Base-by-base conservation (phyloP, 1,284 basidiomycete species). In the Cutaneotrichosporon sp. region DNA sequence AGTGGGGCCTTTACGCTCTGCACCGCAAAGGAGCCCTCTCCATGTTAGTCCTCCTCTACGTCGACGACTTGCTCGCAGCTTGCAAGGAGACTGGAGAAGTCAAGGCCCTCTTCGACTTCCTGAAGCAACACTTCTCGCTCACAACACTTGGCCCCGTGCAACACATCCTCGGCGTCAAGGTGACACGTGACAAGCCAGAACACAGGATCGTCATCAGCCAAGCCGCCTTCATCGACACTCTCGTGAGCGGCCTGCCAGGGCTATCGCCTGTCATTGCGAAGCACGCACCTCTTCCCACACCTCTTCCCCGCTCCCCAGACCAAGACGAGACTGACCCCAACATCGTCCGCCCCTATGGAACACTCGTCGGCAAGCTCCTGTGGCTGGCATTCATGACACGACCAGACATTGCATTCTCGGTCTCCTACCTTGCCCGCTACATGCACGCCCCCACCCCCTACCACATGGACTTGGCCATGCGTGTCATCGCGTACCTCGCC, bases 1-100 rank as follows among this genome's bases (percentile, higher is more conserved):
- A 84, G 34, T 72, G n/a, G 58, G 83, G 83, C 56, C 66, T 83
- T 2, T 82, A 82, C 63, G 56, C 62, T n/a, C 42, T 62, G 18
- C 21, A 40, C 7, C 38, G 18, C 8, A 30, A n/a, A 14, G 40
- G 55, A 9, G 31, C 64, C n/a, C 61, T 63, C 32, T 38, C 61
- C 6, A 56, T 46, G 1, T 22, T 66, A 16, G 51, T 70, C 16
- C 61, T 68, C 11, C 61, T 58, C 16, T 65, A 64, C 38, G 66
- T 68, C 22, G 65, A 65, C 32, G 70, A 68, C 58, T 21, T 70
- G 5, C 56, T 68, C 30, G 58, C 68, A 42, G 65, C 59, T 7
- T 55, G 60, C 9, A 36, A 6, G 16, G 50, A 53, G 2, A 34
- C 21, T 7, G 18, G 31, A 5, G 47, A 58, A 7, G 58, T 65